Conservation (phyloP, 1,284 basidiomycete genomes). For the Apiotrichum mycotoxinovorans region DNA sequence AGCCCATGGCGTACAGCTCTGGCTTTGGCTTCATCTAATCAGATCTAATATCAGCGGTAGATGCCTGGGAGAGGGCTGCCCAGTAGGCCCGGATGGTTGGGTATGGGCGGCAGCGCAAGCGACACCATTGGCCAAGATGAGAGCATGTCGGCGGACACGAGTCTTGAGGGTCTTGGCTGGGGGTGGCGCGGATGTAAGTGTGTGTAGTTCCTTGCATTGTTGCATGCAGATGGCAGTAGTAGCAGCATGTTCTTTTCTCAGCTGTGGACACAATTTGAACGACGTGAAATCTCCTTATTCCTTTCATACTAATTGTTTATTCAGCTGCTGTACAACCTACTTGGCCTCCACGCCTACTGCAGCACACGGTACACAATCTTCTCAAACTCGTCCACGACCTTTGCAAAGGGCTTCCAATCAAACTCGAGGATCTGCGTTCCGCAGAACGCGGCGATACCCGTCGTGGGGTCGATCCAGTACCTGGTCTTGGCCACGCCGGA, state of each 20-base stretch:
- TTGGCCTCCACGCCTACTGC: constrained; percentile 13
- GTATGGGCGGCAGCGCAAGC: too few species aligned
- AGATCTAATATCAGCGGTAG: neutral
- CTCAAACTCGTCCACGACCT: constrained; percentile 29
- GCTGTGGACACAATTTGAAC: too few species aligned
- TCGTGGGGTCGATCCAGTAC: constrained; percentile 34
- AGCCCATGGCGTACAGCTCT: constrained; percentile 81
- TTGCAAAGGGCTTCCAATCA: constrained; percentile 17
- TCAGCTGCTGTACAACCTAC: neutral
- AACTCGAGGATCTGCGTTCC: constrained; percentile 20
- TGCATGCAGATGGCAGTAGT: neutral
- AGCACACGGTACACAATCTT: constrained; percentile 28
- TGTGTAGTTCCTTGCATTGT: neutral
- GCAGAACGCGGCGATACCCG: constrained; percentile 17
- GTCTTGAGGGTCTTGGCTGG: neutral
- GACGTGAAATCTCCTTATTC: too few species aligned
- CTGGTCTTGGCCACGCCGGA: constrained; percentile 22
- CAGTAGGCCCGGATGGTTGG: too few species aligned
- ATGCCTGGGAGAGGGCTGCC: neutral
- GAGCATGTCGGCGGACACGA: too few species aligned
- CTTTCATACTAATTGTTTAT: too few species aligned
- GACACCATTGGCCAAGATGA: too few species aligned
- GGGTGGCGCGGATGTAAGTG: neutral
- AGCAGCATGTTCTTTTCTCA: too few species aligned
- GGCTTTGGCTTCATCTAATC: constrained; percentile 33